Base-by-base conservation (phyloP, 1,139 yeast species). In the Wickerhamomyces sp. region DNA sequence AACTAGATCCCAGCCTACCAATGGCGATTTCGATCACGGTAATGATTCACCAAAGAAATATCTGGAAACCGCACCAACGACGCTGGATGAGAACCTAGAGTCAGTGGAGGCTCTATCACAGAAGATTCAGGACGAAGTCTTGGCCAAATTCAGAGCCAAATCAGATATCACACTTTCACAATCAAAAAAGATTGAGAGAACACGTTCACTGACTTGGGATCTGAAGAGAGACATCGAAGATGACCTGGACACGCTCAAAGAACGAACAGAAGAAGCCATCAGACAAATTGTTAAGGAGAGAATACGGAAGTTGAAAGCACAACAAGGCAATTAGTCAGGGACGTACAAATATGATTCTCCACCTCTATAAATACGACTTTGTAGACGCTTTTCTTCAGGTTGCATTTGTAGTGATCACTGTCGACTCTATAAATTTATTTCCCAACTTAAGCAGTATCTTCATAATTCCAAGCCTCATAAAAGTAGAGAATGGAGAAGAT, bases 401-500 rank as follows among this genome's bases (percentile, higher is more conserved):
- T 19, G 7, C 22, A n/a, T n/a, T n/a, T n/a, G n/a, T n/a, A n/a
- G n/a, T n/a, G n/a, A n/a, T n/a, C n/a, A n/a, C n/a, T n/a, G n/a
- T n/a, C n/a, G n/a, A n/a, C n/a, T n/a, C n/a, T n/a, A n/a, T n/a
- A n/a, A n/a, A n/a, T n/a, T n/a, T n/a, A n/a, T n/a, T n/a, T n/a
- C n/a, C n/a, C n/a, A n/a, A n/a, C n/a, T n/a, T n/a, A n/a, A n/a
- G n/a, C n/a, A n/a, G n/a, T n/a, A n/a, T 25, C 30, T 20, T 15
- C 12, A 28, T 3, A 16, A 13, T 21, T 12, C 5, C 12, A 20
- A 11, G 87, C 86, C 47, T 79, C 84, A 57, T 76, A 75, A 43
- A 89, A 75, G 61, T 93, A 93, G 56, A 87, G 64, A 26, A 87
- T 53, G 14, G 96, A 77, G 62, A 93, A 91, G 28, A 87, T 58